Conservation (phyloP, 345 rosid species). For the Raphanus raphanistrum region DNA sequence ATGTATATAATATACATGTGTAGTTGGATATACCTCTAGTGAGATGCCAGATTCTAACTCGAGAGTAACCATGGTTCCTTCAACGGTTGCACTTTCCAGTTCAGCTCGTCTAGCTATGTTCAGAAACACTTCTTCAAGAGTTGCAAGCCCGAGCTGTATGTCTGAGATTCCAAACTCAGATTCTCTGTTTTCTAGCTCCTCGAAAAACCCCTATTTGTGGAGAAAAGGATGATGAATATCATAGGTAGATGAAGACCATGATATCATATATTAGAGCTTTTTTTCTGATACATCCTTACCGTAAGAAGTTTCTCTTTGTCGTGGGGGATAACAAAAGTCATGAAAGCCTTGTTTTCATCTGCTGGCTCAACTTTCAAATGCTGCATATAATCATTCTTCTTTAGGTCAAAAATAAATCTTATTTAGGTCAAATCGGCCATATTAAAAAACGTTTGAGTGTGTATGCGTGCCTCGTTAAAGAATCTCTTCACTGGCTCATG, state of each 20-base stretch:
- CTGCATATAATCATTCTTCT: constrained; percentile 40
- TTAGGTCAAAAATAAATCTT: neutral
- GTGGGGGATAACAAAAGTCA: constrained; percentile 84
- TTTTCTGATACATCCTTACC: constrained; percentile 38
- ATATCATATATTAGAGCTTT: neutral
- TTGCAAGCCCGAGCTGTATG: constrained; percentile 82
- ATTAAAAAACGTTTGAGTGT: neutral
- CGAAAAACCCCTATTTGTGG: constrained; percentile 43
- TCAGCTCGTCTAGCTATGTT: constrained; percentile 87
- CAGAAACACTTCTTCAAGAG: constrained; percentile 93
- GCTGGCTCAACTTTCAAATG: constrained; percentile 58
- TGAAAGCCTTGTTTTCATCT: constrained; percentile 70
- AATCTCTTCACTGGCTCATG: constrained; percentile 49
- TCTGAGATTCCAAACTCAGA: constrained; percentile 68
- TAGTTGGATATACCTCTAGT: constrained; percentile 50
- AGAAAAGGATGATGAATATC: neutral
- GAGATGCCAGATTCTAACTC: constrained; percentile 54
- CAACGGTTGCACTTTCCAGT: constrained; percentile 78
- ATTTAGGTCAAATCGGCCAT: neutral
- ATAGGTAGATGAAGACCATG: neutral
- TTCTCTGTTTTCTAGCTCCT: constrained; percentile 69
- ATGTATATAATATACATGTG: neutral
- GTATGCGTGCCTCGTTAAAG: constrained; percentile 53
- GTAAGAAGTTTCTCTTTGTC: constrained; percentile 63
- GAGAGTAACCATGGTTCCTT: constrained; percentile 61